phyloP scores from a whole-genome alignment of 495 filamentous ascomycete species.

The Bryoglossum gracile region DNA sequence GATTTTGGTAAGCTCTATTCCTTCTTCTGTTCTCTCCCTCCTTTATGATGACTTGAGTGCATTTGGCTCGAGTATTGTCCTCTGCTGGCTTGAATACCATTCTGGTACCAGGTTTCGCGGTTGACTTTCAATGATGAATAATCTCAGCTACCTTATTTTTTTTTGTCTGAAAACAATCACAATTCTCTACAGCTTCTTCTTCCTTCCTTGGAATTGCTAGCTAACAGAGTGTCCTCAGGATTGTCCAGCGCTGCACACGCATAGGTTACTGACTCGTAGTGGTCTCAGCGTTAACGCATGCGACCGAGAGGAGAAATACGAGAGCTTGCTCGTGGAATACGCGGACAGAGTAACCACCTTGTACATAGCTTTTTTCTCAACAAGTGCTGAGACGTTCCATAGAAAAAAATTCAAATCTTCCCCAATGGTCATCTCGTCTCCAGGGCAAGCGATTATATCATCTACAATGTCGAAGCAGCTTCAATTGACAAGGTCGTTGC shows the following conservation, averaged over 20 bases:
- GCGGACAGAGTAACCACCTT: conserved; percentile 51
- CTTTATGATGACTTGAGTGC: conserved; percentile 97
- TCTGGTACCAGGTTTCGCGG: conserved; percentile 25
- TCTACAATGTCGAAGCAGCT: conserved; percentile 95
- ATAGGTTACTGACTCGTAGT: conserved; percentile 5
- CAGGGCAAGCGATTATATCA: conserved; percentile 88
- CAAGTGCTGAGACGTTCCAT: conserved; percentile 50
- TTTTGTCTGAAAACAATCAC: conserved; percentile 64
- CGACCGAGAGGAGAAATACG: conserved; percentile 78
- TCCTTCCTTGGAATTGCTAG: conserved; percentile 2
- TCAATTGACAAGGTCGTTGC: conserved; percentile 78
- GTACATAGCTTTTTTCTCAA: conserved; percentile 29
- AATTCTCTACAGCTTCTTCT: conserved; percentile 4
- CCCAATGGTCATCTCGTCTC: conserved; percentile 93
- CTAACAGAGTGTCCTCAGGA: conserved; percentile 15
- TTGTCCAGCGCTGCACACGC: conserved; percentile 2
- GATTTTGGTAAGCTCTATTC: conserved; percentile 14
- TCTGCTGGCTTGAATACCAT: conserved; percentile 29
- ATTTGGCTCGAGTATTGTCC: conserved; percentile 98
- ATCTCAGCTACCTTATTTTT: conserved; percentile 90
- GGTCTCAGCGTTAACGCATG: conserved; percentile 80
- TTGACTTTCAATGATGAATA: conserved; percentile 81
- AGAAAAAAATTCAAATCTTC: conserved; percentile 70
- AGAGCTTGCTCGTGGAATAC: conserved; percentile 70
- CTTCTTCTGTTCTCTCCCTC: conserved; percentile 25